Evolutionary conservation across 495 filamentous ascomycete genomes (phyloP).

Genomic region (Tuber brumale): DNA sequence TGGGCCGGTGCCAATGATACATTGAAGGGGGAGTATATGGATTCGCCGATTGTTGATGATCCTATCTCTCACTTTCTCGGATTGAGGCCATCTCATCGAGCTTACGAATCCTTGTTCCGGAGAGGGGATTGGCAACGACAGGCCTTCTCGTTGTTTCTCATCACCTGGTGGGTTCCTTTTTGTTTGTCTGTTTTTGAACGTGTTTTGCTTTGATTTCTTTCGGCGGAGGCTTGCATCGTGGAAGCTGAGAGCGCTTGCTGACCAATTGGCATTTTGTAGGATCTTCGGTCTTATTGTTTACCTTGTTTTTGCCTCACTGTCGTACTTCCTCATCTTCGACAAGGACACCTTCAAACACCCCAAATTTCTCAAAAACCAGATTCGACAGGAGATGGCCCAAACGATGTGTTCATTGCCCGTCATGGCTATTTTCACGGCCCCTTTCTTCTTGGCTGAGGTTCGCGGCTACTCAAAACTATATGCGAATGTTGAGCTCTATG

Average conservation of each 20-base stretch:
- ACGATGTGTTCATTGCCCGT: slow-evolving; percentile 65
- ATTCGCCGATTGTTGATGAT: slow-evolving; percentile 55
- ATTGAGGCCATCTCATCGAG: slow-evolving; percentile 65
- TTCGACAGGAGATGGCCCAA: slow-evolving; percentile 77
- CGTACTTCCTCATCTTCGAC: slow-evolving; percentile 91
- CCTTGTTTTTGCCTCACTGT: slow-evolving; percentile 74
- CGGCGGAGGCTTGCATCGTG: slow-evolving; percentile 4
- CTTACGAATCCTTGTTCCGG: slow-evolving; percentile 72
- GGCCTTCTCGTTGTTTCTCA: slow-evolving; percentile 64
- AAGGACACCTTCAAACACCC: slow-evolving; percentile 82
- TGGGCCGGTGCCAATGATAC: slow-evolving; percentile 47
- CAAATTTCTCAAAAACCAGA: slow-evolving; percentile 92
- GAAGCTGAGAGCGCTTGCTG: slow-evolving; percentile 7
- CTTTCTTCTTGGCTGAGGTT: slow-evolving; percentile 77
- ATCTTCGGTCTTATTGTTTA: slow-evolving; percentile 77
- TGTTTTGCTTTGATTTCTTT: neutral
- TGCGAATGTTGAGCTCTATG: slow-evolving; percentile 63
- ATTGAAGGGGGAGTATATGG: slow-evolving; percentile 44
- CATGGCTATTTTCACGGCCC: slow-evolving; percentile 77
- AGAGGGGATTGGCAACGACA: slow-evolving; percentile 79
- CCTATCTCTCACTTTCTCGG: slow-evolving; percentile 66
- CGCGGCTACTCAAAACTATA: slow-evolving; percentile 84
- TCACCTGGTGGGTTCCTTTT: slow-evolving; percentile 65
- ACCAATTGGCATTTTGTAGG: slow-evolving; percentile 50
- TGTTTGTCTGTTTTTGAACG: neutral